Conservation (phyloP, 2,329 filamentous ascomycete species). For the Ceratocystis cubensis region DNA sequence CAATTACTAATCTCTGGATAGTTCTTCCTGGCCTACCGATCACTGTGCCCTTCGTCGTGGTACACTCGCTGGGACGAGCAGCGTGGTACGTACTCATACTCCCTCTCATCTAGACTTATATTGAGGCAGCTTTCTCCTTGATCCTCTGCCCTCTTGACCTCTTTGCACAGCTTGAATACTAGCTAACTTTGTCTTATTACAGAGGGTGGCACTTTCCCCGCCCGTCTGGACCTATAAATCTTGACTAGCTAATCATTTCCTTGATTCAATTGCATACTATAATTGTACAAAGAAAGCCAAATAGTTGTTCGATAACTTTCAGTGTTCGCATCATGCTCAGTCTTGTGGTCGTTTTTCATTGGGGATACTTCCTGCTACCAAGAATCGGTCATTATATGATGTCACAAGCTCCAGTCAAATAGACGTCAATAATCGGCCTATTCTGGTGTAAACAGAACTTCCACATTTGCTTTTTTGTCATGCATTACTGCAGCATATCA, state of each 20-base stretch:
- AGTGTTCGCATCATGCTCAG: background rate
- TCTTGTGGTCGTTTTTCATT: background rate
- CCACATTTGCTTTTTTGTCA: background rate
- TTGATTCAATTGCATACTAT: constrained; percentile 8
- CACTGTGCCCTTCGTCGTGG: constrained; percentile 93
- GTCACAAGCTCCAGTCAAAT: no score
- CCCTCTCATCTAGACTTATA: background rate
- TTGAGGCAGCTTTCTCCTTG: background rate
- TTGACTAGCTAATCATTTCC: constrained; percentile 20
- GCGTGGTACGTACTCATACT: constrained; percentile 53
- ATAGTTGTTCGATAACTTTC: background rate
- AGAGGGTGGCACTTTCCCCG: constrained; percentile 59
- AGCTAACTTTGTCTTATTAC: constrained; percentile 26
- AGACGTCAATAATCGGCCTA: no score
- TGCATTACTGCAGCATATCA: background rate
- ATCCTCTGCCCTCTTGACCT: background rate
- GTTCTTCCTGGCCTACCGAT: constrained; percentile 96
- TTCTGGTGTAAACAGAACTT: no score
- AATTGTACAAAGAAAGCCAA: constrained; percentile 11
- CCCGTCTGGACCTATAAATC: constrained; percentile 47
- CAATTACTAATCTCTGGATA: constrained; percentile 31
- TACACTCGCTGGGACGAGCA: constrained; percentile 92
- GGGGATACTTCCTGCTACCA: background rate
- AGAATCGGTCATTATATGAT: no score
- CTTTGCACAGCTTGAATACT: constrained; percentile 18